A percentile compares a stretch with the other conserved stretches of the same genome.
Conservation (phyloP, 202 grass and related monocot species). For the Cymbopogon flexuosus region DNA sequence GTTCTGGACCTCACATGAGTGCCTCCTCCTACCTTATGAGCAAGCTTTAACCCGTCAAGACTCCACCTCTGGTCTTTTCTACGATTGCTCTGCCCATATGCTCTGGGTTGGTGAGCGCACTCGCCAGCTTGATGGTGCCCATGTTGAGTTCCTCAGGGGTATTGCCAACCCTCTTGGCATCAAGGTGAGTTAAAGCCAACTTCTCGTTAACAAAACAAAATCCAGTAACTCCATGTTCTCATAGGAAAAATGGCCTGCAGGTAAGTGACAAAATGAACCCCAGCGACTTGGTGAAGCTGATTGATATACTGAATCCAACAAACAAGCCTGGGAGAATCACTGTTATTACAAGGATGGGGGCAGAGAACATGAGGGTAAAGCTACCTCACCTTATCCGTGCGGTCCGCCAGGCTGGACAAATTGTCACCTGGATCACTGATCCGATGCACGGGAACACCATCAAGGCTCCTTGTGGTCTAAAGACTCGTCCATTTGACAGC, state of each 20-base stretch:
- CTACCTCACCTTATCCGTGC: constrained; percentile 64
- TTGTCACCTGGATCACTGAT: constrained; percentile 63
- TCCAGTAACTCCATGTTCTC: not conserved
- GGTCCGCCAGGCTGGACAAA: constrained; percentile 44
- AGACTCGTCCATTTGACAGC: constrained; percentile 68
- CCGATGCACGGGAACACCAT: constrained; percentile 75
- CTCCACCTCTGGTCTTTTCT: constrained; percentile 55
- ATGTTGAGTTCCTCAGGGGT: constrained; percentile 73
- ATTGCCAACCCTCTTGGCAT: constrained; percentile 63
- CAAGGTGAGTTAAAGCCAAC: constrained; percentile 34
- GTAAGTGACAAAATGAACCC: constrained; percentile 73
- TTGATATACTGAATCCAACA: constrained; percentile 58
- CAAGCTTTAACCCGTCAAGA: constrained; percentile 61
- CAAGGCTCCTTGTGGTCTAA: constrained; percentile 61
- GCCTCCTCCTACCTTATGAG: constrained; percentile 67
- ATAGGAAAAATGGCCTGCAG: constrained; percentile 6
- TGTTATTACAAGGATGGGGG: constrained; percentile 57
- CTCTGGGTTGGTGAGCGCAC: constrained; percentile 74
- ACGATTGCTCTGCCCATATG: constrained; percentile 69
- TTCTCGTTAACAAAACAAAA: not conserved
- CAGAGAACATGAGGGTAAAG: constrained; percentile 61
- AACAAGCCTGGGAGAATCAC: constrained; percentile 70
- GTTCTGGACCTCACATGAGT: constrained; percentile 68
- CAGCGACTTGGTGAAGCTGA: constrained; percentile 49
- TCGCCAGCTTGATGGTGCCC: constrained; percentile 52